A percentile compares a stretch with the other conserved stretches of the same genome.
Conservation (phyloP, 495 filamentous ascomycete species). For the Aspergillus diversus region DNA sequence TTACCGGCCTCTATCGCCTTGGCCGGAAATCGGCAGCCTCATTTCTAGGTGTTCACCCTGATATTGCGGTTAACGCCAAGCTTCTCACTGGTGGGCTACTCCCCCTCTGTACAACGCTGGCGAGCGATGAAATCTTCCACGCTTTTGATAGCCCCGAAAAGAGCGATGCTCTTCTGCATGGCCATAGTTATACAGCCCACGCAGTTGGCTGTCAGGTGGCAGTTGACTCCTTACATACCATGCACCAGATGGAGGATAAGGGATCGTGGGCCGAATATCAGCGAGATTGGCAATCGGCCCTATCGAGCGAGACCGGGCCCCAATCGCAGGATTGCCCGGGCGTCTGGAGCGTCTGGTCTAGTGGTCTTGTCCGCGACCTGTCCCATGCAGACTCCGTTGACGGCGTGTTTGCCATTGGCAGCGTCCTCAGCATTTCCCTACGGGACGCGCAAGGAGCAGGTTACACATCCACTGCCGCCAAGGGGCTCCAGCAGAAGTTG, state of each 20-base stretch:
- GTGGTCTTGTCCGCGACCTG: conserved; percentile 56
- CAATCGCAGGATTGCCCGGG: conserved; percentile 13
- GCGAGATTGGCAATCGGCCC: conserved; percentile 40
- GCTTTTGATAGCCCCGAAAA: conserved; percentile 69
- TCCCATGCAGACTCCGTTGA: conserved; percentile 57
- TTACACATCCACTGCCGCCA: conserved; percentile 69
- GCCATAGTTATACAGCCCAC: conserved; percentile 82
- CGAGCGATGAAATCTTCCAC: conserved; percentile 71
- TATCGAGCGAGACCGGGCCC: neutral
- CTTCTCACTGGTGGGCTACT: conserved; percentile 76
- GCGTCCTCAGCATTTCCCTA: conserved; percentile 68
- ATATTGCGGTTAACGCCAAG: conserved; percentile 78
- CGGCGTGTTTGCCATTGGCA: conserved; percentile 70
- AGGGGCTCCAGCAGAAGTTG: conserved; percentile 59
- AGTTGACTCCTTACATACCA: conserved; percentile 55
- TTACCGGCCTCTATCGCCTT: conserved; percentile 79
- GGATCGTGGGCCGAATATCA: conserved; percentile 55
- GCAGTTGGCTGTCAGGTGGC: conserved; percentile 76
- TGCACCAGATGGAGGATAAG: conserved; percentile 56
- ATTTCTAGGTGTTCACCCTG: conserved; percentile 66
- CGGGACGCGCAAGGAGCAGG: conserved; percentile 49
- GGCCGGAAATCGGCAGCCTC: conserved; percentile 66
- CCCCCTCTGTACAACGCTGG: conserved; percentile 71
- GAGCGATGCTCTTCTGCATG: conserved; percentile 73
- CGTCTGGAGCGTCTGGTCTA: conserved; percentile 73